These are phyloP conservation scores for Diaporthe ilicicola DNA, from an alignment of 2,329 filamentous ascomycete species.

Conservation along the genomic window DNA sequence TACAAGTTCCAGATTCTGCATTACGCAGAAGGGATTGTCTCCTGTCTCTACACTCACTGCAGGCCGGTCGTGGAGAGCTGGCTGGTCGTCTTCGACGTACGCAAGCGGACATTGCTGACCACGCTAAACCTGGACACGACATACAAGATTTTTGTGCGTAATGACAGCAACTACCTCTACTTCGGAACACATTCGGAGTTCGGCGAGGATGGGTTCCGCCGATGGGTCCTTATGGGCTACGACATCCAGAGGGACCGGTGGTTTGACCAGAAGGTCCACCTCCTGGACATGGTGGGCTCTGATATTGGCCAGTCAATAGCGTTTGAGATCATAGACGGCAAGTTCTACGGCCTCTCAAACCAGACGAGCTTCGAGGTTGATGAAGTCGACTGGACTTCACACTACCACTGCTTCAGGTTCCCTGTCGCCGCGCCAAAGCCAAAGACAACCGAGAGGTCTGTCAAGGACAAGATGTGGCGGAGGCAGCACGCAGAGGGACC, in stretches of 20 bases:
- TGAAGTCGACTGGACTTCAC: conserved; percentile 72
- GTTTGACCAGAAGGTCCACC: conserved; percentile 54
- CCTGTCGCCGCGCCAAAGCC: conserved; percentile 57
- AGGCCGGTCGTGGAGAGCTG: conserved; percentile 51
- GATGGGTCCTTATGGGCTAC: conserved; percentile 70
- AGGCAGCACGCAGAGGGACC: conserved; percentile 74
- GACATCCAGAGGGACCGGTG: conserved; percentile 52
- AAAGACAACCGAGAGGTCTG: conserved; percentile 49
- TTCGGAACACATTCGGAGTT: conserved; percentile 70
- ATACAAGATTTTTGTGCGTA: conserved; percentile 72
- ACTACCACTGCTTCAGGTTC: conserved; percentile 73
- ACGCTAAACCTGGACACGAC: conserved; percentile 51
- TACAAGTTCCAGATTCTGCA: conserved; percentile 64
- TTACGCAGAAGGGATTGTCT: conserved; percentile 64
- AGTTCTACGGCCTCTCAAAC: conserved; percentile 77
- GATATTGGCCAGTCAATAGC: conserved; percentile 74
- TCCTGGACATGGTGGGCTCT: conserved; percentile 67
- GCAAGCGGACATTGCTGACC: conserved; percentile 50
- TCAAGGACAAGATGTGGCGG: conserved; percentile 65
- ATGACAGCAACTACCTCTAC: conserved; percentile 68
- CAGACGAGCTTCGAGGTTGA: conserved; percentile 68
- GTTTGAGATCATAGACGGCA: conserved; percentile 72
- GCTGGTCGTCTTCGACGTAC: conserved; percentile 61
- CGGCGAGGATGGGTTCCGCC: conserved; percentile 61
- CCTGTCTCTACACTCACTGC: conserved; percentile 62